These are phyloP conservation scores for Elsinoe ampelina DNA, from an alignment of 2,329 filamentous ascomycete species.

Conservation along the genomic window DNA sequence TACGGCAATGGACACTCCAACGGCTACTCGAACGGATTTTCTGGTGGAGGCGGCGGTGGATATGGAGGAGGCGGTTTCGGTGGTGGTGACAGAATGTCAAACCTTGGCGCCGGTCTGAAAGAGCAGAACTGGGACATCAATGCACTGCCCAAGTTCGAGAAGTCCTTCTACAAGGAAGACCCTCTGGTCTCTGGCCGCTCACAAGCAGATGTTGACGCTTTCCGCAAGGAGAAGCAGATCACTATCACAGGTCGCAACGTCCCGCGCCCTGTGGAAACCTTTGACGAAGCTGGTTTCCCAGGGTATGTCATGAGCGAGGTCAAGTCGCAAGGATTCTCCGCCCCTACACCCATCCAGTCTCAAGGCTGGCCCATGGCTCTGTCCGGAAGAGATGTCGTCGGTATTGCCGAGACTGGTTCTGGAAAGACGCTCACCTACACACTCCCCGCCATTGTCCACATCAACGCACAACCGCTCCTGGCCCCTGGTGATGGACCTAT, in stretches of 20 bases:
- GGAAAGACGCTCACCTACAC: conserved; percentile 99
- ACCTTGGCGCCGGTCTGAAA: conserved; percentile 79
- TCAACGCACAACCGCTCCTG: conserved; percentile 95
- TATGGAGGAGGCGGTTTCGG: conserved; percentile 41
- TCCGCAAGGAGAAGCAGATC: conserved; percentile 79
- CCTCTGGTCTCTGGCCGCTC: conserved; percentile 66
- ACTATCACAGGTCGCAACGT: conserved; percentile 70
- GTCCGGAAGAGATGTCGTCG: conserved; percentile 93
- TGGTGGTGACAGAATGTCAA: conserved; percentile 88
- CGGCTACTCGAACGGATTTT: conserved; percentile 26
- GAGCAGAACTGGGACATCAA: conserved; percentile 78
- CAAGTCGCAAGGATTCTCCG: conserved; percentile 92
- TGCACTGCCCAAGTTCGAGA: conserved; percentile 90
- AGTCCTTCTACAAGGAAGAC: conserved; percentile 98
- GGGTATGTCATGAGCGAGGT: conserved; percentile 97
- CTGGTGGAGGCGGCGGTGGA: too few species aligned
- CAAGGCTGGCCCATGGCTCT: conserved; percentile 99
- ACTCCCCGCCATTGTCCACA: conserved; percentile 95
- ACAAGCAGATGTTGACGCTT: conserved; percentile 71
- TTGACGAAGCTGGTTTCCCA: conserved; percentile 96
- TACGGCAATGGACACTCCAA: conserved; percentile 25
- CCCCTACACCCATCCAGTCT: conserved; percentile 91
- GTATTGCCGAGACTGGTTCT: conserved; percentile 97
- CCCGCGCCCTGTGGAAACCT: conserved; percentile 89
- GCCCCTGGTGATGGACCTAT: conserved; percentile 94